Evolutionary conservation across 2,329 filamentous ascomycete genomes (phyloP).

Genomic region (Fusarium sp.): DNA sequence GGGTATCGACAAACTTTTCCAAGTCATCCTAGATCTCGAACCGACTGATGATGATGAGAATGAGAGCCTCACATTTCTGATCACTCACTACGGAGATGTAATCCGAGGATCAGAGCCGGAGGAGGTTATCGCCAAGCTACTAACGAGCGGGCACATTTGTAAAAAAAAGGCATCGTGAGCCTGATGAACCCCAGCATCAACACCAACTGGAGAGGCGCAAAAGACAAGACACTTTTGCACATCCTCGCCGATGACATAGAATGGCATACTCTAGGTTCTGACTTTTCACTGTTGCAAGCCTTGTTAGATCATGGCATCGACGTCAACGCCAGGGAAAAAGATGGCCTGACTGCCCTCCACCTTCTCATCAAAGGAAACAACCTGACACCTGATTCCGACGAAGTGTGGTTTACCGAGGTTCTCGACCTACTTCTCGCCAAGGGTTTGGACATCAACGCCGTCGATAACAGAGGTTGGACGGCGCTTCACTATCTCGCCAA

Average conservation of each 20-base stretch:
- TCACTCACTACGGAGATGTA: neutral
- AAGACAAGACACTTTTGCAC: neutral
- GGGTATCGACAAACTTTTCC: neutral
- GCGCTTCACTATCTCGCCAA: neutral
- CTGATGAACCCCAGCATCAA: neutral
- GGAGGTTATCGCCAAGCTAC: neutral
- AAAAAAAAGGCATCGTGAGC: neutral
- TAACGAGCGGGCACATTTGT: neutral
- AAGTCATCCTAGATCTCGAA: neutral
- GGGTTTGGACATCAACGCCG: neutral
- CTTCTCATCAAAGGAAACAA: neutral
- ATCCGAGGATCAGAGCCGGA: neutral
- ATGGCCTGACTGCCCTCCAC: neutral
- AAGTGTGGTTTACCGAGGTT: neutral
- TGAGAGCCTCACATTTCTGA: neutral
- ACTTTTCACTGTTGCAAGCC: neutral
- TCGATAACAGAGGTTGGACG: neutral
- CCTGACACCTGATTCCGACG: neutral
- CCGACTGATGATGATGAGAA: neutral
- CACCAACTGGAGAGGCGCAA: neutral
- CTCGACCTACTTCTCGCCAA: neutral
- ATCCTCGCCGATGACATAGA: neutral
- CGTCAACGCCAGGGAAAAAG: neutral
- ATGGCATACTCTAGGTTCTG: neutral
- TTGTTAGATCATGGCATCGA: neutral